phyloP scores from a whole-genome alignment of 441 rosid species.

The Populus hybrid region DNA sequence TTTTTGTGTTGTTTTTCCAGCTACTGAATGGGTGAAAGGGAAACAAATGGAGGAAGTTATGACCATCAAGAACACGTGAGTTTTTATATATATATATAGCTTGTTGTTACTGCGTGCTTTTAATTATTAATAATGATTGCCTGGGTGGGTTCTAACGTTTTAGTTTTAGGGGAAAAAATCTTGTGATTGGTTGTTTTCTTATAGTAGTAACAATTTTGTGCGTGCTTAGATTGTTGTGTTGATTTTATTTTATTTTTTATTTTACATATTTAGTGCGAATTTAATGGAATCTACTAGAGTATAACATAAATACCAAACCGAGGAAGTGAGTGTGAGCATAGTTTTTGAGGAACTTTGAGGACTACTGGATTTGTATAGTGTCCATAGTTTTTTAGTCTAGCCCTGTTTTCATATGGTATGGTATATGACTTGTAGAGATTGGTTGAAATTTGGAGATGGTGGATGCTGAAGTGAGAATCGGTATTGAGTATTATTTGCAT shows the following conservation, averaged over 20 bases:
- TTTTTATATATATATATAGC: not conserved
- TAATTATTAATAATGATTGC: not conserved
- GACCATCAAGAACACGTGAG: conserved; percentile 91
- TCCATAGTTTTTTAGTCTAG: too few species aligned
- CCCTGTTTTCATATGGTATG: too few species aligned
- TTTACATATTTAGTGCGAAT: too few species aligned
- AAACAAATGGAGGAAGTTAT: conserved; percentile 82
- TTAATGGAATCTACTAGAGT: not conserved
- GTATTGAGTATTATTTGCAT: too few species aligned
- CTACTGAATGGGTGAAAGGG: conserved; percentile 98
- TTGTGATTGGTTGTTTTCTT: not conserved
- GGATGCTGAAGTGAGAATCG: too few species aligned
- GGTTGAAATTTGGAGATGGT: too few species aligned
- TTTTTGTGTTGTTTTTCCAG: conserved; percentile 35
- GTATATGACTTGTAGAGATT: too few species aligned
- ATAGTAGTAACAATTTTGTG: not conserved
- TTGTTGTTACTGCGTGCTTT: not conserved
- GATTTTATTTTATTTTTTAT: not conserved
- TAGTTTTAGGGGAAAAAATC: too few species aligned
- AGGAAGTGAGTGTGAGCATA: not conserved
- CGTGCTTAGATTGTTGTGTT: not conserved
- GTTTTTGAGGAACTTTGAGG: too few species aligned
- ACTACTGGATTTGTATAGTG: too few species aligned
- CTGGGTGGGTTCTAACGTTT: not conserved
- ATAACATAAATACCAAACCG: not conserved